Base-by-base conservation (phyloP, 1,284 basidiomycete genomes). In the Puccinia horiana region DNA sequence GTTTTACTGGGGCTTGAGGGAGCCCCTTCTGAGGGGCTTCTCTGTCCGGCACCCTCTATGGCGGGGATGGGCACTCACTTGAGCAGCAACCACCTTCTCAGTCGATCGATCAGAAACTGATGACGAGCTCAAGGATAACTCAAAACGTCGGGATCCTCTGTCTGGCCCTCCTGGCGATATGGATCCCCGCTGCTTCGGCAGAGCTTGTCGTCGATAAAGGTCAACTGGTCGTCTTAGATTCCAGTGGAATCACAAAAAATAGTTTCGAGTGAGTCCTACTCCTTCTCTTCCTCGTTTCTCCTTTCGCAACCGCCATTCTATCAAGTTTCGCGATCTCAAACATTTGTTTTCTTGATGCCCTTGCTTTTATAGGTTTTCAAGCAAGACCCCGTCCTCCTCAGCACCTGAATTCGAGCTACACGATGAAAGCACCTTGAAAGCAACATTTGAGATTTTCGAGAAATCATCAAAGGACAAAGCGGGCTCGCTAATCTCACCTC, bases 371-470 rank as follows among this genome's bases (percentile, higher is more conserved):
- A 76, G 74, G 3, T 63, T 76, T 56, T 63, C 74, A 26, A 76
- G 54, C 23, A 61, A 44, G 23, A 35, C 35, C 0, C 26, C 54
- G 3, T 40, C 72, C 52, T 18, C 54, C 29, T 76, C 56, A 23
- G 54, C 44, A 16, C 56, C 74, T 44, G 9, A 40, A n/a, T 63
- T 63, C 23, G 56, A 61, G 20, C 54, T 76, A 11, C 37, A 63
- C 3, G 58, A 58, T 40, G 70, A 74, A 32, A 61, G 61, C 44
- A 73, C 69, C 23, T 49, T 81, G 32, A 81, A 81, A 61, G 54
- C 61, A 32, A 74, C 56, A 40, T 81, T 81, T 37, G 52, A 81
- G 18, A 80, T 80, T 44, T 35, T 69, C 11, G 67, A 58, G 61
- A 80, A 54, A 56, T 52, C 70, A 23, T 79, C 77, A 12, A 26